Conservation (phyloP, 2,329 filamentous ascomycete genomes). For the Xylariaceae sp. region DNA sequence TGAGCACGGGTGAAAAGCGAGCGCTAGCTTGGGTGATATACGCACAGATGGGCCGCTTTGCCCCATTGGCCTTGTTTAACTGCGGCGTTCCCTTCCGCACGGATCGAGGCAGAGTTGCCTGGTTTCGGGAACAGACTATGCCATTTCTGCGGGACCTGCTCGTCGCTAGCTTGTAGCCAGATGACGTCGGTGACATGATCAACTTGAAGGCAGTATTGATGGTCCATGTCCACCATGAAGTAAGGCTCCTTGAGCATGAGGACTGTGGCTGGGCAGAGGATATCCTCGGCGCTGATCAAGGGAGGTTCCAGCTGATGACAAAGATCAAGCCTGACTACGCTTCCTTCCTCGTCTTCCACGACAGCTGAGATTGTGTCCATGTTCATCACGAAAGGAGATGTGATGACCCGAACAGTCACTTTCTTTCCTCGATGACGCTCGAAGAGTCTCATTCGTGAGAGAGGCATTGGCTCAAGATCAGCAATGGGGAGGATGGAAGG, state of each 20-base stretch:
- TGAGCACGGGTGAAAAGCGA: not conserved
- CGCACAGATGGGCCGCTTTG: constrained; percentile 31
- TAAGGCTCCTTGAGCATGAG: constrained; percentile 53
- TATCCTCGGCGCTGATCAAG: constrained; percentile 29
- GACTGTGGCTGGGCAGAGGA: constrained; percentile 32
- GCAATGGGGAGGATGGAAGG: constrained; percentile 19
- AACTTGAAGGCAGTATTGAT: constrained; percentile 42
- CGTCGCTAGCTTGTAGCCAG: constrained; percentile 33
- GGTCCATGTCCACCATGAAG: constrained; percentile 39
- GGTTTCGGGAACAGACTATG: constrained; percentile 7
- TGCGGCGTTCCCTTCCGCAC: constrained; percentile 33
- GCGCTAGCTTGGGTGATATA: not conserved
- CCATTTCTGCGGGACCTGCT: constrained; percentile 39
- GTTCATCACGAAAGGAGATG: constrained; percentile 15
- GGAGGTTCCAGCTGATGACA: constrained; percentile 40
- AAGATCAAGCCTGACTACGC: constrained; percentile 34
- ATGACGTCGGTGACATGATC: constrained; percentile 51
- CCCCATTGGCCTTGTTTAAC: constrained; percentile 27
- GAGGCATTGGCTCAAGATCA: constrained; percentile 22
- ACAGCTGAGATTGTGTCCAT: constrained; percentile 23
- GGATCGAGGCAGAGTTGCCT: constrained; percentile 17
- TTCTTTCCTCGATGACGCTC: constrained; percentile 25
- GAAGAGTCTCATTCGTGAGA: constrained; percentile 30
- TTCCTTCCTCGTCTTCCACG: constrained; percentile 37
- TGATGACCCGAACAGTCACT: constrained; percentile 16